These are phyloP conservation scores for Epichloe bromicola DNA, from an alignment of 2,329 filamentous ascomycete genomes.

Conservation along the genomic window DNA sequence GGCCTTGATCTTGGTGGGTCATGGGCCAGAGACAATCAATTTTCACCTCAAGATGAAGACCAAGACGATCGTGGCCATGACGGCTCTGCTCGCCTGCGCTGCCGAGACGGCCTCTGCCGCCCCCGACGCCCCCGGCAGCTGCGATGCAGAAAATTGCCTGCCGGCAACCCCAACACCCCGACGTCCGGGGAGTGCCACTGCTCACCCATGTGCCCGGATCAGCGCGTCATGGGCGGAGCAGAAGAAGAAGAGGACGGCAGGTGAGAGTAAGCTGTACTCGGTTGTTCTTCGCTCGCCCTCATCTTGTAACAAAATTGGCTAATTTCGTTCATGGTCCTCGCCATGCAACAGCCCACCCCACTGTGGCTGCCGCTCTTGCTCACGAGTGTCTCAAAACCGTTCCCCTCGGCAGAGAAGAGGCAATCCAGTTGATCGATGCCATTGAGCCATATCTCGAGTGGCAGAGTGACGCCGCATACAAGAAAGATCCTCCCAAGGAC, in stretches of 20 bases:
- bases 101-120: constrained; percentile 1
- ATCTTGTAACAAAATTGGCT: not conserved
- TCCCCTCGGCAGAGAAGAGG: constrained; percentile 23
- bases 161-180: constrained; percentile 20
- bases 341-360: constrained; percentile 14
- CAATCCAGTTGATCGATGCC: constrained; percentile 22
- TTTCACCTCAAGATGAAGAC: not conserved
- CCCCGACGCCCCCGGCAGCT: constrained; percentile 5
- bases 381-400: constrained; percentile 26
- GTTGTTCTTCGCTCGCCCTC: not conserved
- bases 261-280: not conserved
- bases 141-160: constrained; percentile 25
- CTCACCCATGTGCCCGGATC: constrained; percentile 6
- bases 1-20: too few species aligned
- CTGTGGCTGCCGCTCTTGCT: constrained; percentile 23
- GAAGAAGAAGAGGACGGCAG: not conserved
- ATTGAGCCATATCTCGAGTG: constrained; percentile 31
- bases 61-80: not conserved
- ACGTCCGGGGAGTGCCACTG: constrained; percentile 9
- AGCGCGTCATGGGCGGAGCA: constrained; percentile 7
- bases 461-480: constrained; percentile 33
- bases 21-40: not conserved
- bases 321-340: not conserved
- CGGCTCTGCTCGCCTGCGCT: constrained; percentile 1
- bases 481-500: constrained; percentile 36